A percentile compares a stretch with the other conserved stretches of the same genome.
These are phyloP conservation scores for Corymbia maculata DNA, from an alignment of 345 rosid species.

Conservation along the genomic window DNA sequence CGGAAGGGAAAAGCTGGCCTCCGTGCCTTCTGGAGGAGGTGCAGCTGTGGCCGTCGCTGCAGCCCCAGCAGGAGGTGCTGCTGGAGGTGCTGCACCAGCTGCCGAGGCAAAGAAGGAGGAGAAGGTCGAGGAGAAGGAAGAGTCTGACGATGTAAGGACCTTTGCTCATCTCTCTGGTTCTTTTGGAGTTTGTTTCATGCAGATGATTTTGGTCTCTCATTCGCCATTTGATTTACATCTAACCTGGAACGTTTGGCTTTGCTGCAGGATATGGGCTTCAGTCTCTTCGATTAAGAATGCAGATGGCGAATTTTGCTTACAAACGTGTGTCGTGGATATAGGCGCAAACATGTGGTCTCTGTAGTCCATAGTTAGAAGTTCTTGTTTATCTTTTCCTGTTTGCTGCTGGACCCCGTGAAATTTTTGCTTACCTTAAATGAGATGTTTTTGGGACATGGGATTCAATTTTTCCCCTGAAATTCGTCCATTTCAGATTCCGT, in stretches of 20 bases:
- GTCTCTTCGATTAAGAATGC: constrained; percentile 39
- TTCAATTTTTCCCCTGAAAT: background rate
- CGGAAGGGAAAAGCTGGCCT: constrained; percentile 79
- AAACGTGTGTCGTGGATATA: background rate
- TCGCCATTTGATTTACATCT: background rate
- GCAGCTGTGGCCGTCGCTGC: constrained; percentile 33
- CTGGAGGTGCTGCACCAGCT: constrained; percentile 39
- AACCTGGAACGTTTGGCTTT: background rate
- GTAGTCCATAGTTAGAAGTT: background rate
- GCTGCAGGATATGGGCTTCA: constrained; percentile 61
- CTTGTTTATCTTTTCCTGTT: background rate
- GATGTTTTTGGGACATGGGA: background rate
- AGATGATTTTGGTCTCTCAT: background rate
- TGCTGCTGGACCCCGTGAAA: background rate
- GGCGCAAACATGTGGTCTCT: background rate
- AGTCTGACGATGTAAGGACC: constrained; percentile 64
- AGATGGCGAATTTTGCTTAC: background rate
- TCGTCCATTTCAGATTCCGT: background rate
- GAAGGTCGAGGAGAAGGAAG: constrained; percentile 72
- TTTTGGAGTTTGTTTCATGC: background rate
- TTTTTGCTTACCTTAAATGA: background rate
- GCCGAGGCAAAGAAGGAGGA: constrained; percentile 71
- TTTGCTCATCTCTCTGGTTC: background rate
- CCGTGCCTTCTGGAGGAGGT: constrained; percentile 60
- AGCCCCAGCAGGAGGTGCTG: constrained; percentile 24